Conservation (phyloP, 805 yeast genomes). For the Lachancea fermentati region DNA sequence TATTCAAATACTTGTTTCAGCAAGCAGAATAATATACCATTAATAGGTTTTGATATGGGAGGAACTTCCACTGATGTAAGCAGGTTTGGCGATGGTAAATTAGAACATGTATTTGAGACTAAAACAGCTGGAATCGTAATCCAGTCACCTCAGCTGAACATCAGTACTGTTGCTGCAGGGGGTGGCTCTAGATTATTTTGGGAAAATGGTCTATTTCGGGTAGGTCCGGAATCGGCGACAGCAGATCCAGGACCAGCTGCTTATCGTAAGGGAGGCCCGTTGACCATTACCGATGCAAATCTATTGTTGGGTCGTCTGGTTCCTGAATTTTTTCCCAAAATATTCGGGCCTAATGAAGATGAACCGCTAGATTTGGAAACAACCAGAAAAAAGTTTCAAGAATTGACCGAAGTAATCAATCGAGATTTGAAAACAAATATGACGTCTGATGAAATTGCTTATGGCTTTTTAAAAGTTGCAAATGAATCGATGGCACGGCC, state of each 20-base stretch:
- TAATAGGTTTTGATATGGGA: constrained; percentile 86
- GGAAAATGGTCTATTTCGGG: constrained; percentile 68
- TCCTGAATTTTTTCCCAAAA: constrained; percentile 72
- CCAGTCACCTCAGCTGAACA: constrained; percentile 79
- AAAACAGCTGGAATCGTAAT: constrained; percentile 78
- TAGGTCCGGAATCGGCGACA: constrained; percentile 83
- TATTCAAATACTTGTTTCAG: constrained; percentile 81
- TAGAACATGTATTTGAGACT: constrained; percentile 59
- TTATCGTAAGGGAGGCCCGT: constrained; percentile 77
- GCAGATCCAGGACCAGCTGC: constrained; percentile 91
- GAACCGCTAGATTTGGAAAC: constrained; percentile 57
- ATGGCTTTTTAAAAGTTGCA: constrained; percentile 78
- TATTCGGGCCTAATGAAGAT: constrained; percentile 77
- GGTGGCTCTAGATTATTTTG: constrained; percentile 69
- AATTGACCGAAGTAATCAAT: constrained; percentile 54
- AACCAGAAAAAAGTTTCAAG: constrained; percentile 45
- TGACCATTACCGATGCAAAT: constrained; percentile 84
- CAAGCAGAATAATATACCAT: constrained; percentile 51
- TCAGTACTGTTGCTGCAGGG: constrained; percentile 80
- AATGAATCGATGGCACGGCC: constrained; percentile 91
- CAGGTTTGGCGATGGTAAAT: constrained; percentile 48
- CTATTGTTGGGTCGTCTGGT: constrained; percentile 64
- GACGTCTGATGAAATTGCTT: constrained; percentile 65
- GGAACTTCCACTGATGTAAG: constrained; percentile 88
- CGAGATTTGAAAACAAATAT: constrained; percentile 34